Conservation (phyloP, 257 asterid genomes). For the Plectranthus barbatus region DNA sequence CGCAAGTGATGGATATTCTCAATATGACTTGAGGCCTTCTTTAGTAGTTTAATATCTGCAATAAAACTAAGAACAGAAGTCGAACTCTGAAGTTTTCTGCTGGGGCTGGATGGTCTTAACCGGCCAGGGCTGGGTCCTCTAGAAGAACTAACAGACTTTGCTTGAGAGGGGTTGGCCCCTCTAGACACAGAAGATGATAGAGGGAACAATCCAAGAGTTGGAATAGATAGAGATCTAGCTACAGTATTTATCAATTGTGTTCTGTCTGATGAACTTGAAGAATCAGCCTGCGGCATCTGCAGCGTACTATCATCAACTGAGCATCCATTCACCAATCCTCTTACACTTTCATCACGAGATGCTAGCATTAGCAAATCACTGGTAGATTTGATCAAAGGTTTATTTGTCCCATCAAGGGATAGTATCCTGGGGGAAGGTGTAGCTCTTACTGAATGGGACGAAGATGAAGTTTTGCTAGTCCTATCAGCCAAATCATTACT, state of each 20-base stretch:
- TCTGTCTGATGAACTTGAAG: constrained; percentile 46
- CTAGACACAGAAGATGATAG: constrained; percentile 52
- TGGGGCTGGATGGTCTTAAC: constrained; percentile 71
- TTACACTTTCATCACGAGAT: constrained; percentile 35
- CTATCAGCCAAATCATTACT: constrained; percentile 44
- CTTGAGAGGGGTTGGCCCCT: constrained; percentile 70
- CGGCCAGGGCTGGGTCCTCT: constrained; percentile 77
- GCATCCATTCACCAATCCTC: constrained; percentile 11
- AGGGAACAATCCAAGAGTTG: constrained; percentile 41
- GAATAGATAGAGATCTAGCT: constrained; percentile 39
- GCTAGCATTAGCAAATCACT: constrained; percentile 43
- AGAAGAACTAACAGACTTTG: constrained; percentile 41
- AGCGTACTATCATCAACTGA: constrained; percentile 45
- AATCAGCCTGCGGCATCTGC: constrained; percentile 26
- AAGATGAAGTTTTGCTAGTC: constrained; percentile 28
- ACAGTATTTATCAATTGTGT: constrained; percentile 35
- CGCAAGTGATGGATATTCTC: constrained; percentile 88
- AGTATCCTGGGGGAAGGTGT: constrained; percentile 49
- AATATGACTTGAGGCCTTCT: constrained; percentile 59
- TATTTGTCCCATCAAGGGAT: constrained; percentile 51
- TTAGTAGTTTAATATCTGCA: constrained; percentile 63
- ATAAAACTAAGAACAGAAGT: constrained; percentile 77
- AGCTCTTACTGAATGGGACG: constrained; percentile 26
- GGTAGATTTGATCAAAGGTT: constrained; percentile 51
- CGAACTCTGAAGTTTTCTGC: constrained; percentile 52